phyloP scores from a whole-genome alignment of 352 stramenopile genomes.

The Globisporangium mamillatum region DNA sequence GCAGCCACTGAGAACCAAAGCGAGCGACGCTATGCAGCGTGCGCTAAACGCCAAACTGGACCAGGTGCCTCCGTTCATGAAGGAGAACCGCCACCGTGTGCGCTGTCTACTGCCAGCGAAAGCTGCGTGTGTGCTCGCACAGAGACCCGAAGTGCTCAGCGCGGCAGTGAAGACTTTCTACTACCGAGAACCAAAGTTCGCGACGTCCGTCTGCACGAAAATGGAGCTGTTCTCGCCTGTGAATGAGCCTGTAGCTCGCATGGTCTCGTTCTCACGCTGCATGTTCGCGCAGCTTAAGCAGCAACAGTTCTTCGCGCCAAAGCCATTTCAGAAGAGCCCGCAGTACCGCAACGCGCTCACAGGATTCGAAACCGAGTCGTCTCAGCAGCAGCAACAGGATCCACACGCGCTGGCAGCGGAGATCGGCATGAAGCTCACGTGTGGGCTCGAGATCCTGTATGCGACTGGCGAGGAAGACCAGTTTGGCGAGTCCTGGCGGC shows the following conservation, averaged over 20 bases:
- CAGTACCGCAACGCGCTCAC: constrained; percentile 22
- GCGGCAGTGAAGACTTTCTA: constrained; percentile 73
- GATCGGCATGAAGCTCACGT: constrained; percentile 75
- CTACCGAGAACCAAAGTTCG: constrained; percentile 59
- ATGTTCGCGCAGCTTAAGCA: constrained; percentile 85
- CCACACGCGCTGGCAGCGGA: constrained; percentile 30
- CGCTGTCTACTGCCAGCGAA: constrained; percentile 42
- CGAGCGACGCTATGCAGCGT: constrained; percentile 36
- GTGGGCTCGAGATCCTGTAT: constrained; percentile 74
- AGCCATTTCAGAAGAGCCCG: constrained; percentile 36
- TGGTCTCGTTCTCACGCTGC: constrained; percentile 70
- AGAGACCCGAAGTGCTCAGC: constrained; percentile 29
- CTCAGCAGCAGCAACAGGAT: not conserved
- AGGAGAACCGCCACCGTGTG: constrained; percentile 46
- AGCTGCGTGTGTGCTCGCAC: constrained; percentile 32
- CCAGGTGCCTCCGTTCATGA: constrained; percentile 37
- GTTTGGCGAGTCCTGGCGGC: constrained; percentile 34
- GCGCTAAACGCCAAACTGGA: constrained; percentile 37
- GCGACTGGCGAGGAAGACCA: constrained; percentile 41
- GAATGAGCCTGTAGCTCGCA: constrained; percentile 19
- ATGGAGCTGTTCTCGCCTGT: constrained; percentile 53
- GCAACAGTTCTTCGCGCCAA: constrained; percentile 67
- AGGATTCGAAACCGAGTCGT: not conserved
- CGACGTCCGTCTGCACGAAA: constrained; percentile 39
- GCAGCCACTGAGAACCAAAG: constrained; percentile 16